Base-by-base conservation (phyloP, 78 protist genomes). In the Dictyostelium intermedium region DNA sequence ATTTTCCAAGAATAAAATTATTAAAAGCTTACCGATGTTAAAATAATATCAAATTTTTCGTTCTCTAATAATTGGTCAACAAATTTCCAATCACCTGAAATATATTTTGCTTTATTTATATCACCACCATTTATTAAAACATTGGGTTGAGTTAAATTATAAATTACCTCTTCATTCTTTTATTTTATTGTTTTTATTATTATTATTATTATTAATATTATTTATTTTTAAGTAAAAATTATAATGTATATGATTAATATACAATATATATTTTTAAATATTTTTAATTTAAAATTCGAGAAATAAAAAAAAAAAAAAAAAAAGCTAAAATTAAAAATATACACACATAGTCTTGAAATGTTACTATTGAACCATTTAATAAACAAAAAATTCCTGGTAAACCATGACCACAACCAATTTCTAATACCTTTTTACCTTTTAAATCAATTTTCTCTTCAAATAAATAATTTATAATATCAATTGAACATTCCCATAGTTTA, bases 401-500 rank as follows among this genome's bases (percentile, higher is more conserved):
- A 56, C 95, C 96, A 80, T 94, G 96, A 10, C 96, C 96, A 82
- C 96, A 94, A 27, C 96, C 96, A 34, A 87, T 85, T 16, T 95
- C 97, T 43, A 95, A 70, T 18, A 95, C 95, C 18, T 43, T 87
- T 76, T 89, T 82, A 47, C 45, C 43, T 18, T 47, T 27, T 34
- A 95, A 32, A 35, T 27, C 30, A 1, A 81, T 66, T 7, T 63
- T 27, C 3, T 41, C 61, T 13, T 87, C 91, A 30, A 80, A 69
- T 18, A 95, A 43, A 81, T 91, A 87, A 56, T 82, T 85, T n/a
- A 86, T 45, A n/a, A 95, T 20, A 78, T 95, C 97, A 23, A 82
- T 91, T 27, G 97, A 25, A 43, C 97, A 95, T 41, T 82, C 86
- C 97, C 97, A 95, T 30, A 95, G 91, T 53, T 95, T 95, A 60